Percentiles rank a stretch among this genome's conserved stretches.
phyloP scores from a whole-genome alignment of 306 rosid species.

The Malus sieversii region DNA sequence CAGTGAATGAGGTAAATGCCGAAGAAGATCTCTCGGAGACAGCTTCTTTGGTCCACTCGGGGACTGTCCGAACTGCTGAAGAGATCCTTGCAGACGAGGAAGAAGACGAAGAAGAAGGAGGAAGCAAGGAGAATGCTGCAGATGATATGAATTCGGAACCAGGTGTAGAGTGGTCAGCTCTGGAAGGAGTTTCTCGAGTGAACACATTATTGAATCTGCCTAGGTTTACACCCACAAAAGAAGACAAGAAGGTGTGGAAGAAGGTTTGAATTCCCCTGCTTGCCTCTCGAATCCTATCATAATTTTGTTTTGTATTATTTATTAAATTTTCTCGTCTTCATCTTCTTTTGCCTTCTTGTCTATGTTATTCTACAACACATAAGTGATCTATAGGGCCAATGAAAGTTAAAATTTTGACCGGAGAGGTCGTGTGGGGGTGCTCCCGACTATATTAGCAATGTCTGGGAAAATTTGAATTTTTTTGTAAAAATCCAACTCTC shows the following conservation, averaged over 20 bases:
- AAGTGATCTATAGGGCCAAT: constrained; percentile 19
- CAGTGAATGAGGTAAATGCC: constrained; percentile 22
- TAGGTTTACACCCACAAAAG: constrained; percentile 74
- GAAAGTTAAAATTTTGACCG: constrained; percentile 25
- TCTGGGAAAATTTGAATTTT: constrained; percentile 59
- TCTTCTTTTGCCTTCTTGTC: constrained; percentile 12
- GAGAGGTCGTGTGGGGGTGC: constrained; percentile 32
- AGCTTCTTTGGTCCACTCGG: constrained; percentile 31
- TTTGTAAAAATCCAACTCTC: constrained; percentile 31
- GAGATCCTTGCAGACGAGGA: constrained; percentile 5
- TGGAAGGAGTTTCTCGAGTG: constrained; percentile 95
- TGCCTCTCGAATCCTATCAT: neutral
- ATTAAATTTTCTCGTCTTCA: constrained; percentile 8
- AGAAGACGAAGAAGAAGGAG: constrained; percentile 13
- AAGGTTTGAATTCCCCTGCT: constrained; percentile 16
- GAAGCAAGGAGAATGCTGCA: constrained; percentile 27
- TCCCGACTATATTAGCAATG: constrained; percentile 59
- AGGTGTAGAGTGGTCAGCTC: constrained; percentile 85
- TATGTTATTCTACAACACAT: constrained; percentile 24
- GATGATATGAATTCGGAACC: constrained; percentile 41
- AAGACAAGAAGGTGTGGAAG: constrained; percentile 34
- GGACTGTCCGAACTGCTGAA: constrained; percentile 39
- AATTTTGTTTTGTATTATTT: constrained; percentile 6
- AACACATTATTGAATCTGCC: constrained; percentile 89
- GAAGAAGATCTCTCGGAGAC: constrained; percentile 29